Base-by-base conservation (phyloP, 352 stramenopile species). In the Globisporangium takayamanum region DNA sequence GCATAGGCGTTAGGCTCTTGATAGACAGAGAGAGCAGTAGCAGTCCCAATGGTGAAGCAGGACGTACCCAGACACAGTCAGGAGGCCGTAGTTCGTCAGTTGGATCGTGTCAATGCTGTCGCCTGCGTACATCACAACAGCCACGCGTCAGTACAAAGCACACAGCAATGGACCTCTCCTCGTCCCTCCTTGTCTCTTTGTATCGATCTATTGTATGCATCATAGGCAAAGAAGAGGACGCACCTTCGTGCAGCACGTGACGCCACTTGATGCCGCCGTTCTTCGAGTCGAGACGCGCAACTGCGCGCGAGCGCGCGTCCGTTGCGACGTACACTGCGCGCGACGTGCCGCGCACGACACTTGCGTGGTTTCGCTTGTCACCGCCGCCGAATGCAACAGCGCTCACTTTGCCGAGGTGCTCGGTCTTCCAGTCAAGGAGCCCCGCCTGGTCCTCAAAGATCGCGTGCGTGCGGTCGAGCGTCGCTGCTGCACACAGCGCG, bases 401-500 rank as follows among this genome's bases (percentile, higher is more conserved):
- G 6, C 67, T 64, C 5, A 75, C 78, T 14, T 74, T 69, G 28
- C 84, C 84, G 16, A 94, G 50, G 55, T 90, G 77, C 63, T 89
- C 55, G 15, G 71, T 59, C 50, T 74, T 84, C 82, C 82, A 94
- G 76, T 94, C 84, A 53, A 92, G 82, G 57, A 91, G 66, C 3
- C 81, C 84, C 5, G 76, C 79, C 58, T 94, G 84, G 63, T 94
- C 84, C 42, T 84, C 77, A 63, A 78, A 92, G 49, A 94, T 74
- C 18, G 67, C 80, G 50, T 36, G 53, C 26, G 64, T 47, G 16
- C 49, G 26, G 22, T 64, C 50, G 45, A 77, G 28, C 41, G 44
- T 49, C 44, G 44, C 44, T 26, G 22, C n/a, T 11, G 49, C 26
- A 56, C 57, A 70, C 33, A 84, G 64, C 62, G 67, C 59, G 20